Percentiles rank a stretch among this genome's conserved stretches.
These are phyloP conservation scores for Boechera divaricarpa DNA, from an alignment of 345 rosid genomes.

Conservation along the genomic window DNA sequence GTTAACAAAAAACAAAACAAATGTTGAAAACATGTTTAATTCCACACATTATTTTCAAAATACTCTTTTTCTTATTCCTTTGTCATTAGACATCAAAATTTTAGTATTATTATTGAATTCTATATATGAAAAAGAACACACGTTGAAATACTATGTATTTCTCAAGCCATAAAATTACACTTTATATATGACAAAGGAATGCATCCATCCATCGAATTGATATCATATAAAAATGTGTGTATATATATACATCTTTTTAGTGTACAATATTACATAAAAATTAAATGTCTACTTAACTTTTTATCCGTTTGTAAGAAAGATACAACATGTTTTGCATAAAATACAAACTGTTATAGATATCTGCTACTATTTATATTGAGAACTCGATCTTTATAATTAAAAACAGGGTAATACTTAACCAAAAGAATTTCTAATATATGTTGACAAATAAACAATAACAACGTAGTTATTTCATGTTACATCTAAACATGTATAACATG, in stretches of 20 bases:
- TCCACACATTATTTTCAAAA: background rate
- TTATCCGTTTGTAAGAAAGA: background rate
- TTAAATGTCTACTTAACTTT: background rate
- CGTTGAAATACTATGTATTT: too few relatives aligned
- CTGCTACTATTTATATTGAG: background rate
- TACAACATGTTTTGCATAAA: background rate
- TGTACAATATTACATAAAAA: too few relatives aligned
- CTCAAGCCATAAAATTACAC: background rate
- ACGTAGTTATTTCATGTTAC: slow-evolving; percentile 11
- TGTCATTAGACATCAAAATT: background rate
- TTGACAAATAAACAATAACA: background rate
- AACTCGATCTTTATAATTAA: background rate
- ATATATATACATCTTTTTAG: too few relatives aligned
- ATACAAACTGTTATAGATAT: background rate
- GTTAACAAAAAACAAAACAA: too few relatives aligned
- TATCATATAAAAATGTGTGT: too few relatives aligned
- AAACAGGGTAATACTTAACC: background rate
- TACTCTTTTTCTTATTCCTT: background rate
- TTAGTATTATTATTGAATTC: background rate
- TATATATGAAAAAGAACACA: too few relatives aligned
- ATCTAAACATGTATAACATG: slow-evolving; percentile 18
- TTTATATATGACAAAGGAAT: background rate
- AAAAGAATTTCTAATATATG: background rate
- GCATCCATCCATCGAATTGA: too few relatives aligned
- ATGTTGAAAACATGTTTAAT: background rate